These are phyloP conservation scores for Tetrapisispora iriomotensis DNA, from an alignment of 805 yeast species.

Conservation along the genomic window DNA sequence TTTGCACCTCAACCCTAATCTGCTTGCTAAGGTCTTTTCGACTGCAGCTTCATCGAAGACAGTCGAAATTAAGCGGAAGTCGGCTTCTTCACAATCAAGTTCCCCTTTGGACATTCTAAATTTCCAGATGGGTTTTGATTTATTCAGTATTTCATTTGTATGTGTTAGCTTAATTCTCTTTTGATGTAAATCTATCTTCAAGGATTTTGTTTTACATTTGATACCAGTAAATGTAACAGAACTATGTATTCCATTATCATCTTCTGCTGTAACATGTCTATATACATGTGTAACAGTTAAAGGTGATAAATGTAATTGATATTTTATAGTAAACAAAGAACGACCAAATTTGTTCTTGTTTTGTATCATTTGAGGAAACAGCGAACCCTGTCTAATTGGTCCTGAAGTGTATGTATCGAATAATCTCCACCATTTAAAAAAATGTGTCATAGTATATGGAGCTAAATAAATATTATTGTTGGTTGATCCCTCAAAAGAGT, in stretches of 20 bases:
- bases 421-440: slow-evolving; percentile 72
- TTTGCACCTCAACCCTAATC: slow-evolving; percentile 21
- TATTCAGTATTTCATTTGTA: slow-evolving; percentile 36
- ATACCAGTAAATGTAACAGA: slow-evolving; percentile 48
- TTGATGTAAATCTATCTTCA: slow-evolving; percentile 57
- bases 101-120: slow-evolving; percentile 60
- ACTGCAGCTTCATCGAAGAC: slow-evolving; percentile 48
- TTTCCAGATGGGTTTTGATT: slow-evolving; percentile 37
- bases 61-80: slow-evolving; percentile 57
- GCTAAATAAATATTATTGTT: slow-evolving; percentile 63
- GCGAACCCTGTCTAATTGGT: slow-evolving; percentile 62
- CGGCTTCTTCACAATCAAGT: slow-evolving; percentile 58
- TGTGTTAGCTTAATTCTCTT: slow-evolving; percentile 34
- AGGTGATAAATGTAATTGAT: slow-evolving; percentile 56
- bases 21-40: slow-evolving; percentile 23
- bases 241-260: slow-evolving; percentile 33
- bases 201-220: slow-evolving; percentile 42
- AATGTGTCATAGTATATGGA: slow-evolving; percentile 59
- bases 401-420: slow-evolving; percentile 69
- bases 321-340: slow-evolving; percentile 64
- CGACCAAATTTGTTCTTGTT: slow-evolving; percentile 53
- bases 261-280: slow-evolving; percentile 41
- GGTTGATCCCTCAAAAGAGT: slow-evolving; percentile 29
- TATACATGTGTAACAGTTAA: slow-evolving; percentile 64
- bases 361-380: slow-evolving; percentile 44